Conservation (phyloP, 1,284 basidiomycete genomes). For the Ustilago cynodontis region DNA sequence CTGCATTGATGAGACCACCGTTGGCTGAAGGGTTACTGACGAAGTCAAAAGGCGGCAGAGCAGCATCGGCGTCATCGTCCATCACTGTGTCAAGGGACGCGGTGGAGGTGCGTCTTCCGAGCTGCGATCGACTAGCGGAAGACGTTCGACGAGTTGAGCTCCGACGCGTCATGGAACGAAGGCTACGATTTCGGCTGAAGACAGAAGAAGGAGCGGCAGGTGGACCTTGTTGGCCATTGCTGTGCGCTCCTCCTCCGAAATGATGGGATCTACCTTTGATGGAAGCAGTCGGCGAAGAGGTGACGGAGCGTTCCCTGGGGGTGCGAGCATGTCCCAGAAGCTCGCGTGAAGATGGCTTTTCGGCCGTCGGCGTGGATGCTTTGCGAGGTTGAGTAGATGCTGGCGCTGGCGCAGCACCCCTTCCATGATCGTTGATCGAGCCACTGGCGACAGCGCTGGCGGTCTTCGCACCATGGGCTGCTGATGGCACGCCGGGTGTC, state of each 20-base stretch:
- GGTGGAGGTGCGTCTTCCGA: slow-evolving; percentile 46
- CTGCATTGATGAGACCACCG: slow-evolving; percentile 68
- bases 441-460: slow-evolving; percentile 51
- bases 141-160: slow-evolving; percentile 34
- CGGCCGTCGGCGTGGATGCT: slow-evolving; percentile 14
- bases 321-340: slow-evolving; percentile 38
- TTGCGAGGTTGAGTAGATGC: slow-evolving; percentile 16
- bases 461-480: slow-evolving; percentile 18
- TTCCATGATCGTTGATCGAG: slow-evolving; percentile 55
- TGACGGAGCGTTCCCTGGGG: slow-evolving; percentile 27
- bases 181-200: slow-evolving; percentile 47
- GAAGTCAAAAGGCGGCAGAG: slow-evolving; percentile 60
- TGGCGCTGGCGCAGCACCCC: slow-evolving; percentile 35
- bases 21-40: slow-evolving; percentile 66
- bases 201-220: slow-evolving; percentile 48
- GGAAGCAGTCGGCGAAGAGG: slow-evolving; percentile 40
- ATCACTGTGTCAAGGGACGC: slow-evolving; percentile 49
- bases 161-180: slow-evolving; percentile 25
- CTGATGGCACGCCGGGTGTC: slow-evolving; percentile 19
- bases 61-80: slow-evolving; percentile 24
- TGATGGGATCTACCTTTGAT: slow-evolving; percentile 30
- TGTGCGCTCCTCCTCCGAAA: neutral
- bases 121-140: slow-evolving; percentile 35
- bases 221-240: slow-evolving; percentile 33
- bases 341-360: slow-evolving; percentile 46